Evolutionary conservation across 2,329 filamentous ascomycete genomes (phyloP).

Genomic region (Exophiala dermatitidis): DNA sequence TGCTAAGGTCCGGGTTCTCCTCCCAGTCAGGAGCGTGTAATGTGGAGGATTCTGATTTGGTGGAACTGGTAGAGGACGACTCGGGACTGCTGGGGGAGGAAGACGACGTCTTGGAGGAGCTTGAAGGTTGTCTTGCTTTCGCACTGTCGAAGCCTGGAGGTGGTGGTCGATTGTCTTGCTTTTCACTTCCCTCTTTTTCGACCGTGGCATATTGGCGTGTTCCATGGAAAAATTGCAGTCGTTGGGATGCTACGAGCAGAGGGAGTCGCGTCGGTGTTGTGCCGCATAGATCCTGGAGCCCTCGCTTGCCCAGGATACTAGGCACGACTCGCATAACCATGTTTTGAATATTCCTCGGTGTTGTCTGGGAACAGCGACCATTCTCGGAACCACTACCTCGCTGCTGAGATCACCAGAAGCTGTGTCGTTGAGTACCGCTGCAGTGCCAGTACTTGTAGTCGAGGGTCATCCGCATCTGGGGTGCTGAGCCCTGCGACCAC

Average conservation of each 20-base stretch:
- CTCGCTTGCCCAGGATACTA: conserved; percentile 27
- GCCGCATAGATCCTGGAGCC: conserved; percentile 23
- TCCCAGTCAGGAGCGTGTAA: conserved; percentile 58
- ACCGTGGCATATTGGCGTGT: conserved; percentile 16
- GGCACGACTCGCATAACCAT: conserved; percentile 25
- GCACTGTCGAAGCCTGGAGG: conserved; percentile 16
- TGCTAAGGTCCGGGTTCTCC: conserved; percentile 62
- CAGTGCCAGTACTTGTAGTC: background rate
- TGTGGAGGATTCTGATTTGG: conserved; percentile 10
- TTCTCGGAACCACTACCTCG: background rate
- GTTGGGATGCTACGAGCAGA: conserved; percentile 5
- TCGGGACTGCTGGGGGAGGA: conserved; percentile 2
- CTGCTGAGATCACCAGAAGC: background rate
- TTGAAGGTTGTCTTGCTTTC: conserved; percentile 10
- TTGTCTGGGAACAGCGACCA: background rate
- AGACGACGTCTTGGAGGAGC: background rate
- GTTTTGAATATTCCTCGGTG: background rate
- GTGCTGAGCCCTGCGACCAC: background rate
- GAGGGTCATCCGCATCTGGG: background rate
- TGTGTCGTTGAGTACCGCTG: background rate
- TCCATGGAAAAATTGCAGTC: conserved; percentile 8
- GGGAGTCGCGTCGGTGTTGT: conserved; percentile 2
- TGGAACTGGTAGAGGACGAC: conserved; percentile 8
- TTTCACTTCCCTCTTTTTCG: conserved; percentile 5
- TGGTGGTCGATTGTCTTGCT: conserved; percentile 6